Evolutionary conservation across 1,284 basidiomycete genomes (phyloP).

Genomic region (Mycena citricolor): DNA sequence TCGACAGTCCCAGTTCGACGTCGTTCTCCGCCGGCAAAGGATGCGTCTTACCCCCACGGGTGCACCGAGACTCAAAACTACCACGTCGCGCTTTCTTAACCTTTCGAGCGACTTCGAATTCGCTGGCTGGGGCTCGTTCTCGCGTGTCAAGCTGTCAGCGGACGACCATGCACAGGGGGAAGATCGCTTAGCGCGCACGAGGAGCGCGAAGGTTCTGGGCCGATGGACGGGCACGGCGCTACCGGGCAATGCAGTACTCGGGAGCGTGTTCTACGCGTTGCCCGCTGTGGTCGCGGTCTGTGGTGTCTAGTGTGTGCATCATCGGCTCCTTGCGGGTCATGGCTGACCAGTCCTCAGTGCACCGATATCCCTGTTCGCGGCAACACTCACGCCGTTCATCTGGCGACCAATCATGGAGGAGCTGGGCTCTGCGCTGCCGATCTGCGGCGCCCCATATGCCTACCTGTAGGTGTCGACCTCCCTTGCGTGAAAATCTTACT

Average conservation of each 20-base stretch:
- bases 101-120: constrained; percentile 66
- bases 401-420: constrained; percentile 75
- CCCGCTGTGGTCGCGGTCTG: constrained; percentile 61
- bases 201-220: constrained; percentile 44
- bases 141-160: constrained; percentile 41
- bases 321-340: constrained; percentile 1
- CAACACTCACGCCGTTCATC: constrained; percentile 58
- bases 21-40: constrained; percentile 59
- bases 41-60: constrained; percentile 42
- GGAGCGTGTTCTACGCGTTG: constrained; percentile 70
- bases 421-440: constrained; percentile 61
- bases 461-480: constrained; percentile 46
- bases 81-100: constrained; percentile 62
- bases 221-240: constrained; percentile 60
- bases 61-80: constrained; percentile 29
- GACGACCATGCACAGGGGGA: constrained; percentile 40
- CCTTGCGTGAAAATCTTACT: not conserved
- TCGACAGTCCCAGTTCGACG: constrained; percentile 47
- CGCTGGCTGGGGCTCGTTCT: constrained; percentile 62
- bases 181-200: constrained; percentile 33
- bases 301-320: constrained; percentile 52
- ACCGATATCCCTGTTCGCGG: constrained; percentile 62
- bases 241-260: constrained; percentile 67
- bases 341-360: constrained; percentile 62
- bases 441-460: constrained; percentile 68